These are phyloP conservation scores for Tuber magnatum DNA, from an alignment of 495 filamentous ascomycete genomes.

Conservation along the genomic window DNA sequence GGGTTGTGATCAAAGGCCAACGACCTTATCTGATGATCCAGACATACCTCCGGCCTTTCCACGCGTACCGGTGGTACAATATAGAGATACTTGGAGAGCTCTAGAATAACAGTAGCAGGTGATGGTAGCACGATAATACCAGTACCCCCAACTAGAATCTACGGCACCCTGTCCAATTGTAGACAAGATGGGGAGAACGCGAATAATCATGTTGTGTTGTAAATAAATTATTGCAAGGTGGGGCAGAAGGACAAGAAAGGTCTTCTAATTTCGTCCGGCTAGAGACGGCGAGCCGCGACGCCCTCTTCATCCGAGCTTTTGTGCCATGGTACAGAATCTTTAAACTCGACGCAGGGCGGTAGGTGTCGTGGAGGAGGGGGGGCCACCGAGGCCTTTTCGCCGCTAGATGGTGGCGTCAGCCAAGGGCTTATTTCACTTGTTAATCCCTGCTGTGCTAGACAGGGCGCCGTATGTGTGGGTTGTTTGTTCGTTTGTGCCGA, in stretches of 20 bases:
- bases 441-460: neutral
- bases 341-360: neutral
- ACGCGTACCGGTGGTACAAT: too few relatives aligned
- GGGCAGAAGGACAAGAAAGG: neutral
- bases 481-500: neutral
- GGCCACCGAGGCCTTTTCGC: neutral
- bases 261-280: neutral
- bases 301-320: neutral
- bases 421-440: neutral
- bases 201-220: neutral
- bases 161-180: neutral
- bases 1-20: too few relatives aligned
- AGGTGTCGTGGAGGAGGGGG: neutral
- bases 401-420: neutral
- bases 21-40: too few relatives aligned
- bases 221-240: neutral
- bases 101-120: neutral
- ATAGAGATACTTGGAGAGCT: too few relatives aligned
- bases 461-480: neutral
- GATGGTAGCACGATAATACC: neutral
- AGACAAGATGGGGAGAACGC: neutral
- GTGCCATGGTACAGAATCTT: neutral
- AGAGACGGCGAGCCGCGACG: neutral
- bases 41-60: too few relatives aligned
- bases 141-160: neutral